Conservation (phyloP, 108 stramenopile genomes). For the Cyclotella cryptica region DNA sequence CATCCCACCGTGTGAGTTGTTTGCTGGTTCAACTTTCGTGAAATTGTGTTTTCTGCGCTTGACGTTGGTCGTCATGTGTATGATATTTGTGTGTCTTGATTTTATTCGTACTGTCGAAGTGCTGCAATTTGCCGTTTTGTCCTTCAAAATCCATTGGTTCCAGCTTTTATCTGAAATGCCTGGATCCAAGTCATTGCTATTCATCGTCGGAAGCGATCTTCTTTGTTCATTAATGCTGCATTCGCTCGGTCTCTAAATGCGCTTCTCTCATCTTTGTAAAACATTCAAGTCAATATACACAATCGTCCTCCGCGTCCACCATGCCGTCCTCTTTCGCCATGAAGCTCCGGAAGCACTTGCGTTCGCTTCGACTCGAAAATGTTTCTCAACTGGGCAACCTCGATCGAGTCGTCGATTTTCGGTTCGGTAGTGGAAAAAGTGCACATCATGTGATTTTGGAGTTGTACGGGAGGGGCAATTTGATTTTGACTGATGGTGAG, state of each 20-base stretch:
- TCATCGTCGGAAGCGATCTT: no score
- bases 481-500: constrained; percentile 84
- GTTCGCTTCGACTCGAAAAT: constrained; percentile 90
- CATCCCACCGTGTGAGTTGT: constrained; percentile 76
- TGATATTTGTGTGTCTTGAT: no score
- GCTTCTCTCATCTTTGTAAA: background rate
- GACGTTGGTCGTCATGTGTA: background rate
- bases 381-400: constrained; percentile 88
- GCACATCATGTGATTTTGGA: constrained; percentile 93
- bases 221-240: no score
- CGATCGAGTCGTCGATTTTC: constrained; percentile 96
- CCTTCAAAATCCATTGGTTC: no score
- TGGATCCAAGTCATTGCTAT: no score
- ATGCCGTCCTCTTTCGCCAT: constrained; percentile 93
- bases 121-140: no score
- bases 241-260: no score
- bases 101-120: no score
- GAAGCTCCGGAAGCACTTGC: constrained; percentile 97
- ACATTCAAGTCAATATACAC: constrained; percentile 26
- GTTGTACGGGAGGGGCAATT: constrained; percentile 93
- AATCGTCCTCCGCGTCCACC: constrained; percentile 46
- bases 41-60: constrained; percentile 1
- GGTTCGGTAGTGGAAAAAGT: constrained; percentile 85
- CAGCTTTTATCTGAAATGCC: no score
- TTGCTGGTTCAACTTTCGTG: background rate